phyloP scores from a whole-genome alignment of 441 rosid species.

The Melastoma candidum region DNA sequence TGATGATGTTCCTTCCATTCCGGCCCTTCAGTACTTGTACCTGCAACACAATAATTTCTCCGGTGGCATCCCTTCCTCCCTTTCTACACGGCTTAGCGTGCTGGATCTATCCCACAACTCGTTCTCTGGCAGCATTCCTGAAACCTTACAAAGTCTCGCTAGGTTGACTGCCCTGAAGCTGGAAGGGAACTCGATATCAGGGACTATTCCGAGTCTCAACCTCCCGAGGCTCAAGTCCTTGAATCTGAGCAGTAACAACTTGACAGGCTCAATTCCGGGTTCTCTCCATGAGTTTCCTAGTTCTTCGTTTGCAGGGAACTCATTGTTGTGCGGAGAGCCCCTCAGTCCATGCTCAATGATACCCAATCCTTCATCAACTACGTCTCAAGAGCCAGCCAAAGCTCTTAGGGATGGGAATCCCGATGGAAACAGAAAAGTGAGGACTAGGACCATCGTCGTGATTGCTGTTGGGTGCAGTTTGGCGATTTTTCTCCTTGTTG shows the following conservation, averaged over 20 bases:
- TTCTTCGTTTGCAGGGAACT: conserved; percentile 37
- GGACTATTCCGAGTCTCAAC: conserved; percentile 28
- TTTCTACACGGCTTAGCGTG: conserved; percentile 28
- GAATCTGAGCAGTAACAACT: conserved; percentile 38
- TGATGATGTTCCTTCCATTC: conserved; percentile 37
- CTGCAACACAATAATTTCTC: conserved; percentile 51
- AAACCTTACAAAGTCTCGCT: conserved; percentile 22
- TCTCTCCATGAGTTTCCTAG: conserved; percentile 29
- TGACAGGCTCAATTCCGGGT: conserved; percentile 39
- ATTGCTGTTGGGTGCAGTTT: conserved; percentile 29
- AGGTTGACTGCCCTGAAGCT: conserved; percentile 30
- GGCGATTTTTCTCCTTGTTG: conserved; percentile 22
- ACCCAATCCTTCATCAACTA: conserved; percentile 20
- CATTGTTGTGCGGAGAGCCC: conserved; percentile 37
- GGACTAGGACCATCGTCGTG: conserved; percentile 25
- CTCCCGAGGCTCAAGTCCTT: conserved; percentile 34
- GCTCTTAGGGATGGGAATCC: conserved; percentile 13
- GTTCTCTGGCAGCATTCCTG: conserved; percentile 42
- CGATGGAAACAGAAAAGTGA: conserved; percentile 20
- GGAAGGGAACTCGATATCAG: conserved; percentile 38
- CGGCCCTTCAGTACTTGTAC: conserved; percentile 37
- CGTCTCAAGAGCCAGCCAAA: conserved; percentile 18
- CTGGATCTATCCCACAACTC: conserved; percentile 51
- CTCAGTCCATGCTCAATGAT: conserved; percentile 23
- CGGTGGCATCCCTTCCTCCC: conserved; percentile 21